A percentile compares a stretch with the other conserved stretches of the same genome.
Conservation (phyloP, 169 alveolate species). For the Plasmodium inui region DNA sequence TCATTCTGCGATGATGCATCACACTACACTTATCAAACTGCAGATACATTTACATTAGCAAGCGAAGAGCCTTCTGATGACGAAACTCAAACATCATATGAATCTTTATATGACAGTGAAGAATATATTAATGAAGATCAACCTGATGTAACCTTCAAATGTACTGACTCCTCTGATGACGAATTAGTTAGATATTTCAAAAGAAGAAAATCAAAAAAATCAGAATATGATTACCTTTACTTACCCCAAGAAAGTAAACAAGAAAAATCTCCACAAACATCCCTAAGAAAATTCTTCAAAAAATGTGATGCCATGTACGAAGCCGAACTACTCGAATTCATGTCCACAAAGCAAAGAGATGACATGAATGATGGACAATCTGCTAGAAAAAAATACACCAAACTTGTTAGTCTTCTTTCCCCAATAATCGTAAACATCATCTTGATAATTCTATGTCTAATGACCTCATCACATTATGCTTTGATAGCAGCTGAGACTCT, state of each 20-base stretch:
- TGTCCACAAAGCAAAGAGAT: background rate
- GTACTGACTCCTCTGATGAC: background rate
- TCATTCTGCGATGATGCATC: background rate
- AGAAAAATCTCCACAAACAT: background rate
- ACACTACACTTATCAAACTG: background rate
- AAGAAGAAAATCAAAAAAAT: background rate
- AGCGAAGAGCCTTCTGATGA: background rate
- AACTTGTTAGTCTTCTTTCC: background rate
- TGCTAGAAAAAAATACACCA: background rate
- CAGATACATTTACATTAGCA: background rate
- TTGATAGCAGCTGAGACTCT: background rate
- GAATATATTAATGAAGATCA: background rate
- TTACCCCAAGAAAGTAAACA: background rate
- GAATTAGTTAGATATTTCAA: background rate
- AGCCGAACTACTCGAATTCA: background rate
- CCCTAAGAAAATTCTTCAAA: background rate
- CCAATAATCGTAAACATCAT: background rate
- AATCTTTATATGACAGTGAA: background rate
- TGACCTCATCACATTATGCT: background rate
- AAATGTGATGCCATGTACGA: slow-evolving; percentile 23
- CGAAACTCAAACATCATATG: background rate
- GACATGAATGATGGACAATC: background rate
- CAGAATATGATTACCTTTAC: background rate
- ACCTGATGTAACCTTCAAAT: background rate
- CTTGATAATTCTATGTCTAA: background rate